A percentile compares a stretch with the other conserved stretches of the same genome.
These are phyloP conservation scores for Acacia melanoxylon DNA, from an alignment of 306 rosid species.

Conservation along the genomic window DNA sequence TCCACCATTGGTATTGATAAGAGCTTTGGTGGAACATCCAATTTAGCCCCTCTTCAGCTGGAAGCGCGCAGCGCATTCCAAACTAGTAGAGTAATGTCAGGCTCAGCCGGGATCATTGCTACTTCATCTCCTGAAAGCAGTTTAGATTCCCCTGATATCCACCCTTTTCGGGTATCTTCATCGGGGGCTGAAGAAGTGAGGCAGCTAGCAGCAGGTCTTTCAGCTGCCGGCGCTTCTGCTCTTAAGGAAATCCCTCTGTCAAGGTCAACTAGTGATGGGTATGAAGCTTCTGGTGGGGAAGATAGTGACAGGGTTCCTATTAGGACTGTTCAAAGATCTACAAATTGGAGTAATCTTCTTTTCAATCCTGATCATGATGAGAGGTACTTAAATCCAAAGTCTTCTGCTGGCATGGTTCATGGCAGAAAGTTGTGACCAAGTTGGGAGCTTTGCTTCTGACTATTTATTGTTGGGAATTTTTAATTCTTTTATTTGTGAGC, in stretches of 20 bases:
- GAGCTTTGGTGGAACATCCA: slow-evolving; percentile 52
- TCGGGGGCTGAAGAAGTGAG: slow-evolving; percentile 70
- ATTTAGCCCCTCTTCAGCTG: slow-evolving; percentile 78
- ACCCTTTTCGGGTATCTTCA: slow-evolving; percentile 68
- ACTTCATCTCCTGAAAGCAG: slow-evolving; percentile 91
- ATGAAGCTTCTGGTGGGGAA: slow-evolving; percentile 98
- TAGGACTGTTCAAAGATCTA: slow-evolving; percentile 63
- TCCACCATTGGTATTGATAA: slow-evolving; percentile 44
- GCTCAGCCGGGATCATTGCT: slow-evolving; percentile 53
- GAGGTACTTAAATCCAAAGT: slow-evolving; percentile 42
- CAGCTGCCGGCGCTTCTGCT: slow-evolving; percentile 47
- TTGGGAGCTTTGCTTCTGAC: slow-evolving; percentile 41
- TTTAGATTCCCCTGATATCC: slow-evolving; percentile 87
- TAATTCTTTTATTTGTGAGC: slow-evolving; percentile 71
- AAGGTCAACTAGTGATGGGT: slow-evolving; percentile 94
- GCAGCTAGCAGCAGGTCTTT: slow-evolving; percentile 54
- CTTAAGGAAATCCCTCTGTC: slow-evolving; percentile 69
- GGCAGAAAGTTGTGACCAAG: slow-evolving; percentile 52
- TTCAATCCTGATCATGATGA: slow-evolving; percentile 64
- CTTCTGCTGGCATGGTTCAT: slow-evolving; percentile 50
- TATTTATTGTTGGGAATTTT: slow-evolving; percentile 34
- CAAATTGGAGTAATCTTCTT: slow-evolving; percentile 70
- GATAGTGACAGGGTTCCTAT: slow-evolving; percentile 88
- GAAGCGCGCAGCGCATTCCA: slow-evolving; percentile 79
- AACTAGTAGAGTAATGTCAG: slow-evolving; percentile 64